phyloP scores from a whole-genome alignment of 495 filamentous ascomycete species.

The Penicillium cinerascens region DNA sequence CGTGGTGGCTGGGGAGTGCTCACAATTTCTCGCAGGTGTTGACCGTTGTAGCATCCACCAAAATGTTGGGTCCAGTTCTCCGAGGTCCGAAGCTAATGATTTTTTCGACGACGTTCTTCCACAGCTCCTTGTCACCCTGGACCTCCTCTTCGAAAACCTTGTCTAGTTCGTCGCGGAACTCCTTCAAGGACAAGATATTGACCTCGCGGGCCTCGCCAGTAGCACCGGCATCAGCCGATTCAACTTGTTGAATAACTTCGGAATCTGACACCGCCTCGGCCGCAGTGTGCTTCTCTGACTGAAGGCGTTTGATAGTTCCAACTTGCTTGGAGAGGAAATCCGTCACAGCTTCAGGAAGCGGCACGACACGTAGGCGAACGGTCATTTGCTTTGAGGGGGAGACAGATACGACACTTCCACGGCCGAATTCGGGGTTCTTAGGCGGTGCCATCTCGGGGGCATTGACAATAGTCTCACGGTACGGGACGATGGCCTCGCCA shows the following conservation, averaged over 20 bases:
- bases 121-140: slow-evolving; percentile 64
- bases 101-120: slow-evolving; percentile 72
- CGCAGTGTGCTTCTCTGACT: slow-evolving; percentile 58
- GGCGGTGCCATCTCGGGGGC: slow-evolving; percentile 88
- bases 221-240: slow-evolving; percentile 32
- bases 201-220: slow-evolving; percentile 49
- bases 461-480: slow-evolving; percentile 84
- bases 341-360: slow-evolving; percentile 73
- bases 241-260: slow-evolving; percentile 30
- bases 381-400: slow-evolving; percentile 84
- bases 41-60: slow-evolving; percentile 77
- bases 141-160: slow-evolving; percentile 58
- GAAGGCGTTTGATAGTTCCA: slow-evolving; percentile 72
- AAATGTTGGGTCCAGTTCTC: slow-evolving; percentile 80
- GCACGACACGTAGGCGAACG: slow-evolving; percentile 72
- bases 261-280: slow-evolving; percentile 38
- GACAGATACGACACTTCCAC: slow-evolving; percentile 69
- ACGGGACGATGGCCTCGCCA: slow-evolving; percentile 91
- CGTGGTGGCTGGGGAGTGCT: slow-evolving; percentile 21
- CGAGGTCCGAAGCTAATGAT: slow-evolving; percentile 88
- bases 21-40: slow-evolving; percentile 74
- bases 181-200: slow-evolving; percentile 60
- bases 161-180: slow-evolving; percentile 71
- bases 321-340: slow-evolving; percentile 81
- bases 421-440: slow-evolving; percentile 79